Conservation (phyloP, 2,329 filamentous ascomycete species). For the Tricladium varicosporioides region DNA sequence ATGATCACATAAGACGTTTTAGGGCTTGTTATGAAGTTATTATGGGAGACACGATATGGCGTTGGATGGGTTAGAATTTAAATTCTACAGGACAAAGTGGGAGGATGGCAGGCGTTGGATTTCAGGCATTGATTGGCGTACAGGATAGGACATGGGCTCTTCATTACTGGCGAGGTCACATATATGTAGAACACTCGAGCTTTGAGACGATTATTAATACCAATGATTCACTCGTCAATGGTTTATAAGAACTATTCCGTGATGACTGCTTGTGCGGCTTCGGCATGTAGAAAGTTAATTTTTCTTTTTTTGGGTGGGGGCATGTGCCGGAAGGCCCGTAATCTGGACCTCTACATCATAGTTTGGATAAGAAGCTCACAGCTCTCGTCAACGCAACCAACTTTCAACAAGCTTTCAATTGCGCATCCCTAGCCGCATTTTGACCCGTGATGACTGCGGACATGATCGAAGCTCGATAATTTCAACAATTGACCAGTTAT, state of each 20-base stretch:
- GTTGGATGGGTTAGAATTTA: not conserved
- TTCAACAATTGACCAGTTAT: not conserved
- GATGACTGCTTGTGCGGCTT: too few relatives aligned
- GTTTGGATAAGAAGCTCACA: not conserved
- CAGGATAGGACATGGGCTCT: not conserved
- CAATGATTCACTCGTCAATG: too few relatives aligned
- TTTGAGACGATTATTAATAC: slow-evolving; percentile 1
- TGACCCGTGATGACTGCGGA: not conserved
- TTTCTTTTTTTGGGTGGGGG: not conserved
- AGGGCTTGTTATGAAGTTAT: not conserved
- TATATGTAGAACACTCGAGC: slow-evolving; percentile 3
- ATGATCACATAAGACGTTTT: slow-evolving; percentile 30
- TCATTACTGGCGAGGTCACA: not conserved
- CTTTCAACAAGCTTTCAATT: not conserved
- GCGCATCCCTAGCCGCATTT: not conserved
- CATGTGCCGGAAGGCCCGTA: not conserved
- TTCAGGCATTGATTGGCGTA: not conserved
- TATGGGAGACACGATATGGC: not conserved
- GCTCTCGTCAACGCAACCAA: not conserved
- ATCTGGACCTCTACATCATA: not conserved
- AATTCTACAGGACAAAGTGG: slow-evolving; percentile 2
- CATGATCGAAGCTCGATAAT: slow-evolving; percentile 10
- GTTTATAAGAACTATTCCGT: too few relatives aligned
- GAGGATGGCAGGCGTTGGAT: not conserved
- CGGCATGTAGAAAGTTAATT: not conserved